Evolutionary conservation across 2,329 filamentous ascomycete genomes (phyloP), one percentile per base, ranked within the genome.

Genomic region (Cadophora luteo-olivacea): DNA sequence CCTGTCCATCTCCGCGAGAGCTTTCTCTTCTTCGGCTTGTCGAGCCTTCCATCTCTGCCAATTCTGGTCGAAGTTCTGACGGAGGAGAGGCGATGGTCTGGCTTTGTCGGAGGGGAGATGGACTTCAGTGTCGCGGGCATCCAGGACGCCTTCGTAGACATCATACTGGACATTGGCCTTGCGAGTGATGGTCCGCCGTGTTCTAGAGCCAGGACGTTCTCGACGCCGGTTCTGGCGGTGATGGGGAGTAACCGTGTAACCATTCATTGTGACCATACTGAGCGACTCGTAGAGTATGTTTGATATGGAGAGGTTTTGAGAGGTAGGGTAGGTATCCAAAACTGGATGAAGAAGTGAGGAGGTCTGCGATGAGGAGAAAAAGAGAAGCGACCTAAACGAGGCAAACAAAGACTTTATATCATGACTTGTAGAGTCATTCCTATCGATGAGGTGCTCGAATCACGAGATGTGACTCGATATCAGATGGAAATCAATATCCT

Each of bases 11-110:
- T 76, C 72, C 11, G 66, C 69, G 11, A 71, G 25, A 8, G 72
- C 69, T 57, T 64, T 71, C 70, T 74, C 74, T 67, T 77, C 75
- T 67, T 77, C 75, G 2, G 74, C 75, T 64, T 76, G 72, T 29
- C 72, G 68, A 0, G 72, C 73, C 61, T 76, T 77, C 77, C 76
- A 78, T 58, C 73, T 67, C 52, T 72, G 72, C 74, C 75, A 77
- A 58, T 69, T 77, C 64, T 76, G 74, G 61, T 77, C 73, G 61
- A 77, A 76, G 66, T 72, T 77, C 61, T 77, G 75, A 45, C 76
- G 72, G 16, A 76, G 66, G 16, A 77, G 68, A 25, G 76, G 76
- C 60, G 76, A 77, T 12, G 75, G 74, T 29, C 65, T 69, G 60
- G 71, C 58, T 61, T 70, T 70, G 68, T 76, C 72, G 49, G 74